These are phyloP conservation scores for Gnetum montanum DNA, from an alignment of 75 land plant genomes.

Conservation along the genomic window DNA sequence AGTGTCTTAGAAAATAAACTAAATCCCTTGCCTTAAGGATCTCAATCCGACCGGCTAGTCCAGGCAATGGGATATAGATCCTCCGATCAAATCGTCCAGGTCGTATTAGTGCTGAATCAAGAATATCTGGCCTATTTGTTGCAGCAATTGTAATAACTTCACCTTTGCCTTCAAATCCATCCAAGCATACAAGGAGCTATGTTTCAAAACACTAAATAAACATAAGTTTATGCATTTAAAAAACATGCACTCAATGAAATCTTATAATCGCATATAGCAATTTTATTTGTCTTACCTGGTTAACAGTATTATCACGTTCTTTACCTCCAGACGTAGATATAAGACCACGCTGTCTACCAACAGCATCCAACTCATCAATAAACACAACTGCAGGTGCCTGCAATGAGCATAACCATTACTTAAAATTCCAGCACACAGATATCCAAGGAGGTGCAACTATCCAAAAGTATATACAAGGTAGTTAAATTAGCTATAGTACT, in stretches of 20 bases:
- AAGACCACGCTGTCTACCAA: conserved; percentile 89
- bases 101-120: conserved; percentile 91
- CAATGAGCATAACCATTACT: neutral
- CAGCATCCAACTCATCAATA: conserved; percentile 98
- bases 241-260: neutral
- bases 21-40: conserved; percentile 58
- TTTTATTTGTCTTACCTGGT: no score
- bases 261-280: neutral
- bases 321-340: conserved; percentile 96
- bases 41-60: conserved; percentile 71
- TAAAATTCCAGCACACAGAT: neutral
- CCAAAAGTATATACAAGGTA: no score
- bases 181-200: conserved; percentile 96
- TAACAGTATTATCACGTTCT: conserved; percentile 94
- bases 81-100: conserved; percentile 97
- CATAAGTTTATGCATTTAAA: neutral
- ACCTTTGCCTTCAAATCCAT: conserved; percentile 98
- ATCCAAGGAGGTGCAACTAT: no score
- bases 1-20: no score
- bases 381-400: conserved; percentile 98
- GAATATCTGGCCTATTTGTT: conserved; percentile 93
- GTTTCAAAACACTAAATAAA: conserved; percentile 5
- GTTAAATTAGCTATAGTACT: no score
- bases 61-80: conserved; percentile 85
- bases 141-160: conserved; percentile 99